Evolutionary conservation across 331 rosid genomes (phyloP).

Genomic region (Quercus tomentella): DNA sequence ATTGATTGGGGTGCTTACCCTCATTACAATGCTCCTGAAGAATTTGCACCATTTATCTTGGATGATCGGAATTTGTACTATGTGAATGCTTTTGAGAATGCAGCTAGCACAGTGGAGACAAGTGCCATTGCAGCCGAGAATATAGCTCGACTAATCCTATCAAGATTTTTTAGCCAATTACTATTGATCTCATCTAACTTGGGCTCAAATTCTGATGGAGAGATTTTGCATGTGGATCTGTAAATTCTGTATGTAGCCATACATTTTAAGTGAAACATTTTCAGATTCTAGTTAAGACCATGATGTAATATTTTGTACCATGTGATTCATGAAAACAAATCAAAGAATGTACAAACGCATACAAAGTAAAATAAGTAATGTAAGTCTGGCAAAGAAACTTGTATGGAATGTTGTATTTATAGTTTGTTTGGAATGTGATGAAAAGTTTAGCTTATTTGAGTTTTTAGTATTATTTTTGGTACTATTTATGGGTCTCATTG

Average conservation of each 20-base stretch:
- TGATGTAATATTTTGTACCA: neutral
- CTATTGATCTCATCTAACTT: slow-evolving; percentile 12
- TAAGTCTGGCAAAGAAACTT: neutral
- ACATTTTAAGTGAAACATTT: neutral
- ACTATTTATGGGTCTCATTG: too few relatives aligned
- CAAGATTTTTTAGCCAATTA: slow-evolving; percentile 47
- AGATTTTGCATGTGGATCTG: slow-evolving; percentile 49
- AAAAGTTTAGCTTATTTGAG: too few relatives aligned
- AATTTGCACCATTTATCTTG: slow-evolving; percentile 80
- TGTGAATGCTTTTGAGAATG: slow-evolving; percentile 92
- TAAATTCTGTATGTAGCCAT: slow-evolving; percentile 14
- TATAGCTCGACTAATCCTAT: slow-evolving; percentile 73
- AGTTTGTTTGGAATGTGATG: too few relatives aligned
- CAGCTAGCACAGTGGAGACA: slow-evolving; percentile 96
- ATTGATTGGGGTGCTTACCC: slow-evolving; percentile 95
- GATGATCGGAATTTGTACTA: slow-evolving; percentile 80
- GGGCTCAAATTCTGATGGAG: slow-evolving; percentile 14
- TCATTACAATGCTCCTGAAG: slow-evolving; percentile 80
- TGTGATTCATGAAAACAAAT: neutral
- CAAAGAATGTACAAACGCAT: too few relatives aligned
- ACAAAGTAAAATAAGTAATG: neutral
- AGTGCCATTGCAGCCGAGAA: slow-evolving; percentile 92
- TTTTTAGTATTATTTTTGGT: too few relatives aligned
- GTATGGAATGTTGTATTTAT: neutral
- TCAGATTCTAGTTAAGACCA: neutral